Evolutionary conservation across 495 filamentous ascomycete species (phyloP), one percentile per base, ranked within the genome.

Genomic region (Tuber magnatum): DNA sequence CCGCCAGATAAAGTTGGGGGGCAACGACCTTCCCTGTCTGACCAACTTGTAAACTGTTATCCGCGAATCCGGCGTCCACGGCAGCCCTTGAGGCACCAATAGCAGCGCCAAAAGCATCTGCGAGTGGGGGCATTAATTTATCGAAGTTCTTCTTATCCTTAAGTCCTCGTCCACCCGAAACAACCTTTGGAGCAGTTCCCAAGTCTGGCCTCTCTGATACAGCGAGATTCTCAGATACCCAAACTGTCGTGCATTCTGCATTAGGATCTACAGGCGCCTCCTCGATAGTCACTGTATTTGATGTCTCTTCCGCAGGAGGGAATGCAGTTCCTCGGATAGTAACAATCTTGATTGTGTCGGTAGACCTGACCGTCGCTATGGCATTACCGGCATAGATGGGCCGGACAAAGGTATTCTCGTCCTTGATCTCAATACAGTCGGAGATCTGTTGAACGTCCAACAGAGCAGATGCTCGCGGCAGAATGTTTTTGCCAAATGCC

Each of bases 11-110:
- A 76, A 98, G 86, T 84, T 99, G 91, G 73, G 95, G 95, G 65
- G 95, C 95, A 44, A 99, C 94, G 75, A 97, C 96, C 89, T 99
- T 99, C 76, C 95, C 95, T 10, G 95, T 99, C 86, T 99, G 95
- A 18, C 95, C 95, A 77, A 99, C 93, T 85, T 99, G 95, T 82
- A 99, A 85, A 85, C 93, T 97, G 89, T 99, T 99, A 85, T 99
- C 95, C n/a, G 96, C 96, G 81, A 97, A 99, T 20, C 95, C 95
- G 77, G 93, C 94, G 86, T 99, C 95, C 22, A 99, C 96, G 5
- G 95, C 95, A 22, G 95, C 95, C 78, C 95, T 90, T 43, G 93
- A 96, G 48, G 95, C 95, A 80, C 95, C 95, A 77, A 99, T 92
- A 20, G 95, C 95, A 10, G 95, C 95, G 41, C 94, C 94, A 16